Percentiles rank a stretch among this genome's conserved stretches.
These are phyloP conservation scores for Saururus chinensis DNA, from an alignment of 164 flowering plant species.

Conservation along the genomic window DNA sequence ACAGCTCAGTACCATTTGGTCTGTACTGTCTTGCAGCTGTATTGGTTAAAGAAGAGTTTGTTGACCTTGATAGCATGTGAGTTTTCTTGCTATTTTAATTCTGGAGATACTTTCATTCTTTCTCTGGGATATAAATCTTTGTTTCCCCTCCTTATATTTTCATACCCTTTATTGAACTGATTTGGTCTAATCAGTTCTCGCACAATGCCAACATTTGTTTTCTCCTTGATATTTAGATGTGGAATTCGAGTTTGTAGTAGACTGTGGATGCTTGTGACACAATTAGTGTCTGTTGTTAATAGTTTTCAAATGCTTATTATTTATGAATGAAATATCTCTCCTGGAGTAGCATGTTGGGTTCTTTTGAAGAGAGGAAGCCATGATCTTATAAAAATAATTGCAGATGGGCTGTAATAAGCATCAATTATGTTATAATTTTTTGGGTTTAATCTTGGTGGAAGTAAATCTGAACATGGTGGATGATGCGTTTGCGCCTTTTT, in stretches of 20 bases:
- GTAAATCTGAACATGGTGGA: not conserved
- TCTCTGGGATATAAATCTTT: not conserved
- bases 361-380: not conserved
- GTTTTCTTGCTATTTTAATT: constrained; percentile 12
- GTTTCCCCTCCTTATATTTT: not conserved
- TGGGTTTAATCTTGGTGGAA: not conserved
- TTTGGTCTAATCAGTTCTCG: not conserved
- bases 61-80: constrained; percentile 96
- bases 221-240: not conserved
- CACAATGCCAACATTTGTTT: not conserved
- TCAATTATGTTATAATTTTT: not conserved
- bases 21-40: constrained; percentile 81
- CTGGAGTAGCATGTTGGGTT: not conserved
- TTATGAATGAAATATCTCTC: not conserved
- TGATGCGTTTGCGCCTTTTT: not conserved
- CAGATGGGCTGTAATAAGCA: not conserved
- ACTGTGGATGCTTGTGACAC: no score
- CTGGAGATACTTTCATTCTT: not conserved
- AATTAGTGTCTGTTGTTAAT: not conserved
- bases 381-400: not conserved
- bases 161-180: not conserved
- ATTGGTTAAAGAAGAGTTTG: constrained; percentile 73
- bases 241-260: not conserved
- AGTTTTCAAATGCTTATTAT: not conserved
- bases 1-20: constrained; percentile 58